Base-by-base conservation (phyloP, 2,329 filamentous ascomycete species). In the Stachybotrys chartarum region DNA sequence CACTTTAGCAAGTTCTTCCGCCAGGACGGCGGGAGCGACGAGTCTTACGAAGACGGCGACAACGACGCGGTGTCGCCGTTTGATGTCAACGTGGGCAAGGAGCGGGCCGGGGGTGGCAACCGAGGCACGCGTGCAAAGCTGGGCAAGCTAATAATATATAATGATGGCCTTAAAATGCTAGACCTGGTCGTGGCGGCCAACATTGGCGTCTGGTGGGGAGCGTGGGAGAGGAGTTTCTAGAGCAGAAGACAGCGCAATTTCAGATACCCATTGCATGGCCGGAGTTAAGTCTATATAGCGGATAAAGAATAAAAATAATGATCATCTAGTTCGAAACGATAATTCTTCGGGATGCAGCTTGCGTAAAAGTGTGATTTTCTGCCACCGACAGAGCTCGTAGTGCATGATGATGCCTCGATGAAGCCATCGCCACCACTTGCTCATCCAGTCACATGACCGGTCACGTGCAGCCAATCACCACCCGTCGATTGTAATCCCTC, bases 131-230 rank as follows among this genome's bases (percentile, higher is more conserved):
- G 90, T 64, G 92, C 91, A 4, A 99, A 99, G 75, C 75, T 99
- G 63, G 94, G 93, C 0, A 99, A 97, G 72, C 75, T 99, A 53
- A 91, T 97, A 53, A 81, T 99, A 44, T 84, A 91, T 63, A 85
- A 93, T 55, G 92, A 96, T 64, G 94, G 94, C 0, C 74, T 96
- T 60, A 96, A 96, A 76, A 97, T 99, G 93, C 72, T 97, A 64
- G 94, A 99, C 76, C 71, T 99, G 56, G 78, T 96, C 0, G 90
- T 99, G 18, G 90, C 93, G 5, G 88, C 91, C 11, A 97, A 96
- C 67, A 83, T 99, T 73, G 91, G 89, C 1, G 76, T 97, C 16
- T 99, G 92, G 90, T 97, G 93, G 92, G 85, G 86, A 63, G 85
- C 89, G 5, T 97, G 91, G 82, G 87, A 90, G 63, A 78, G 75